Evolutionary conservation across 2,329 filamentous ascomycete genomes (phyloP), one percentile per base, ranked within the genome.

Genomic region (Clarireedia sp.): DNA sequence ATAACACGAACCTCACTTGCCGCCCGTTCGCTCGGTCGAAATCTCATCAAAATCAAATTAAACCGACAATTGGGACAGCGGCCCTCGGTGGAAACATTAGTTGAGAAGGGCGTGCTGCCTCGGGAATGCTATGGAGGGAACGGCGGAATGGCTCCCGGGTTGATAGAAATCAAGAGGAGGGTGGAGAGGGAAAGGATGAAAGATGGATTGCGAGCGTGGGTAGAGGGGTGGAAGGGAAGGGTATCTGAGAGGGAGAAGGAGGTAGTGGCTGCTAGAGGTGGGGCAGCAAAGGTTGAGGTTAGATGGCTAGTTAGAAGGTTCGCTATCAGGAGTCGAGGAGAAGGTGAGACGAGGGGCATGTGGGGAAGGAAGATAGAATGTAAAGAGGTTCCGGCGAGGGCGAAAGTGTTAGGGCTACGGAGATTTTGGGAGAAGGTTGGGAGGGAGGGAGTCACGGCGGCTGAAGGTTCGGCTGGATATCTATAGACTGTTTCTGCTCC

Each of bases 181-280:
- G 75, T 89, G 16, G 85, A 89, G 71, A 78, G 78, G 62, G 83
- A 88, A 71, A 75, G 76, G 57, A 74, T 89, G 44, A 88, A 87
- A 66, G 85, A 89, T 63, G 77, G 77, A 16, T 69, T 89, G 58
- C 72, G 84, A 38, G 75, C 76, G 12, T 88, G 84, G 82, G 76
- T 89, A 2, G 84, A 72, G 59, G 71, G 65, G 70, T 73, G 60
- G 62, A 62, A 53, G 58, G 64, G 55, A 62, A 70, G 57, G 64
- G 68, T 62, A 64, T 50, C 29, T 1, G 29, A 33, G 29, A 33
- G 52, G 33, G 58, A 57, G 52, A 44, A 55, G 14, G 70, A 77
- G 78, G 62, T 83, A 86, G 71, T 75, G 75, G 44, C 21, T 51
- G 24, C 45, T 48, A 44, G 54, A 23, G 43, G 38, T 47, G 26